A percentile compares a stretch with the other conserved stretches of the same genome.
Conservation (phyloP, 345 rosid genomes). For the Stellera chamaejasme region DNA sequence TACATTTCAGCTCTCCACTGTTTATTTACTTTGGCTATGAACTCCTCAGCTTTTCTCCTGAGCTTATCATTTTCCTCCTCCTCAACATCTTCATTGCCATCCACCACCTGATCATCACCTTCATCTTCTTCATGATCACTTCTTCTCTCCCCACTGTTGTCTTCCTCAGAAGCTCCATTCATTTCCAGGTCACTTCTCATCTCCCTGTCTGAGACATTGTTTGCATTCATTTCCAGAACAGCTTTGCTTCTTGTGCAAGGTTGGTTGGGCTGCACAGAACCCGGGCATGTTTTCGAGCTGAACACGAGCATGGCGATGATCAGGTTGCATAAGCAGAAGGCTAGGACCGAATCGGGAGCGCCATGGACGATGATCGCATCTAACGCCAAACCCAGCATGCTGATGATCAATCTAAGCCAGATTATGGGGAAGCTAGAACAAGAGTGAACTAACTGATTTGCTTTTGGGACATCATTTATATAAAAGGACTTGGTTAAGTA, state of each 20-base stretch:
- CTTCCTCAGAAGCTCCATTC: background rate
- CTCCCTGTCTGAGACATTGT: background rate
- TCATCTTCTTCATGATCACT: constrained; percentile 1
- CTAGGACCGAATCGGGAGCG: constrained; percentile 33
- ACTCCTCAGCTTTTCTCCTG: constrained; percentile 52
- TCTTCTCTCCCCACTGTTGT: background rate
- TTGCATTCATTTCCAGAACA: background rate
- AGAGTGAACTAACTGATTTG: background rate
- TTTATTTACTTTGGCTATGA: constrained; percentile 42
- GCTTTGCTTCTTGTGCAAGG: constrained; percentile 4
- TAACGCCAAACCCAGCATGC: constrained; percentile 24
- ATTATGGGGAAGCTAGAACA: background rate
- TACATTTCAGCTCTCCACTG: constrained; percentile 48
- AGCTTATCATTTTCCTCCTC: constrained; percentile 31
- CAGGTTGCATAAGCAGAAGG: constrained; percentile 43
- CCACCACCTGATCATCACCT: background rate
- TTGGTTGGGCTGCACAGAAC: constrained; percentile 7
- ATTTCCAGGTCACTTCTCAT: background rate
- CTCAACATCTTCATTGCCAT: background rate
- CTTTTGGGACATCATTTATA: background rate
- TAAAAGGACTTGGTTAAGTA: constrained; percentile 2
- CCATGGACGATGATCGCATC: constrained; percentile 31
- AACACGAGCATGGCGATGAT: constrained; percentile 32
- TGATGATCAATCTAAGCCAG: background rate
- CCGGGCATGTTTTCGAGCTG: constrained; percentile 23